Evolutionary conservation across 768 basidiomycete genomes (phyloP), one percentile per base, ranked within the genome.

Genomic region (Coprinopsis cinerea): DNA sequence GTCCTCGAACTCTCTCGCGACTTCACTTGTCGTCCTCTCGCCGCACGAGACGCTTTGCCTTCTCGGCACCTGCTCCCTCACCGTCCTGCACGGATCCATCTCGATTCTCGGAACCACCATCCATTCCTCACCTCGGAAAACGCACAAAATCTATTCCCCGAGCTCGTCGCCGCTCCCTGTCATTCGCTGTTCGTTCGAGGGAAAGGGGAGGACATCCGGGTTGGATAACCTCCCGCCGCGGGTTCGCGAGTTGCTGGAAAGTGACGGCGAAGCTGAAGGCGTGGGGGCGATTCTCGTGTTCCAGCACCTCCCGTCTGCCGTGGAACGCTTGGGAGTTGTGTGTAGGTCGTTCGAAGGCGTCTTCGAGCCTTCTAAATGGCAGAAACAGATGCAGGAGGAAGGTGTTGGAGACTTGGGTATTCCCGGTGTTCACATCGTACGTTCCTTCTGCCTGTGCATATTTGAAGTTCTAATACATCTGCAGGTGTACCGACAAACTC

Each of bases 151-250:
- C 23, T 94, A 81, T 59, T 86, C 90, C 0, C 90, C 92, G 0
- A 74, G 79, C 2, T 88, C 83, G 0, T 80, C 88, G n/a, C 88
- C 91, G 0, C 60, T 93, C 4, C 88, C 91, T 0, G 60, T 65
- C 52, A 77, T 69, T 18, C 61, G 63, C 44, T 64, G 59, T 45
- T 15, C 53, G 11, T 28, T 56, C 7, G 37, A 44, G 2, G 36
- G 18, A n/a, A 48, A 36, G 23, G 37, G 36, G 57, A 3, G 24
- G n/a, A 2, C 26, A n/a, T 37, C 40, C 14, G 17, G 24, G 17
- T 50, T 44, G n/a, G 7, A 25, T 27, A 28, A 4, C 41, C 48
- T 41, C 49, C 36, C 20, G 10, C 35, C 15, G 27, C 20, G 41
- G 6, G 23, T 43, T 5, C 7, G 9, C 22, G 24, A 26, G 7